Evolutionary conservation across 306 rosid genomes (phyloP).

Genomic region (Gleditsia sinensis): DNA sequence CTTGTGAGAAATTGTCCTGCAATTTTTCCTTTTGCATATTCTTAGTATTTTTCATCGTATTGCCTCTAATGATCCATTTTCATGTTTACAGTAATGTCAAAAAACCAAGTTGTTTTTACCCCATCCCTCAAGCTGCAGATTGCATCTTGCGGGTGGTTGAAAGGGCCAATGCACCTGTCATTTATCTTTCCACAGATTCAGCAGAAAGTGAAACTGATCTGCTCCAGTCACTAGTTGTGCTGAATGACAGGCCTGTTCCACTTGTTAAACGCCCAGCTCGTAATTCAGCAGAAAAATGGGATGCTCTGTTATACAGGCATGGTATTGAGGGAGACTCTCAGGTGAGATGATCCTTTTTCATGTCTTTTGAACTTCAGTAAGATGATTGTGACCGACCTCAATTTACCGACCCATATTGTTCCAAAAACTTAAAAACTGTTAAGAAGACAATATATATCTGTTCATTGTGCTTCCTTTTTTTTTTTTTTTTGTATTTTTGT

Average conservation of each 20-base stretch:
- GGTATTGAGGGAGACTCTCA: conserved; percentile 73
- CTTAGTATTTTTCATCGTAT: background rate
- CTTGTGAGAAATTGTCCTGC: conserved; percentile 11
- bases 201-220: conserved; percentile 89
- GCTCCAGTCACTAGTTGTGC: conserved; percentile 77
- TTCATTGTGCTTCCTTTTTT: background rate
- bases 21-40: background rate
- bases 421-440: background rate
- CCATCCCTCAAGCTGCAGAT: conserved; percentile 97
- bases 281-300: conserved; percentile 95
- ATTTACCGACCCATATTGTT: conserved; percentile 4
- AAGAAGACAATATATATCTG: background rate
- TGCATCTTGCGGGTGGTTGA: conserved; percentile 74
- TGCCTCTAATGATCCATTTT: conserved; percentile 34
- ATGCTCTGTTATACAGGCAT: conserved; percentile 88
- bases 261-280: conserved; percentile 87
- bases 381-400: background rate
- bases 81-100: conserved; percentile 72
- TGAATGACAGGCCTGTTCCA: conserved; percentile 74
- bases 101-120: conserved; percentile 88
- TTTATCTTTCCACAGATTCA: conserved; percentile 95
- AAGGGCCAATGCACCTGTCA: conserved; percentile 63
- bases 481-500: background rate
- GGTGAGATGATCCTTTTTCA: conserved; percentile 52
- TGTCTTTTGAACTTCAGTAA: conserved; percentile 9